Conservation (phyloP, 345 rosid genomes). For the Eucalyptus albens region DNA sequence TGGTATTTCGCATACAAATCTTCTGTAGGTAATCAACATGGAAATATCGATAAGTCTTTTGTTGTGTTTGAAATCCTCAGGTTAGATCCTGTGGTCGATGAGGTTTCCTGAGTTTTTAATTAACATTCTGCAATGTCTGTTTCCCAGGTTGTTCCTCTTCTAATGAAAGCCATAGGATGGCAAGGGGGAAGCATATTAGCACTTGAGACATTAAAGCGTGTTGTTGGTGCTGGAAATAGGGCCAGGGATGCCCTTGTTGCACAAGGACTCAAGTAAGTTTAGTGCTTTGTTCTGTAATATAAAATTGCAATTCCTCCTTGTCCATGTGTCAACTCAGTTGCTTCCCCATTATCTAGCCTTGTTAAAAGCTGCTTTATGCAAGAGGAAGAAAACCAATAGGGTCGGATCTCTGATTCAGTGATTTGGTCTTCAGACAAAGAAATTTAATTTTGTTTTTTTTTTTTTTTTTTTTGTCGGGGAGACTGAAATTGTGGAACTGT, state of each 20-base stretch:
- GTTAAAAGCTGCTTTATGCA: neutral
- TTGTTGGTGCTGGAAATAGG: constrained; percentile 95
- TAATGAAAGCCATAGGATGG: constrained; percentile 99
- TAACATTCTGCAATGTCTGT: neutral
- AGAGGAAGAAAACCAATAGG: neutral
- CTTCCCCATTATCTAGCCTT: neutral
- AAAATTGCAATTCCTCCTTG: neutral
- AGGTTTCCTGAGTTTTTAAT: neutral
- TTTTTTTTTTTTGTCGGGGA: neutral
- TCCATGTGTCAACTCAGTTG: neutral
- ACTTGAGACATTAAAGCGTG: constrained; percentile 91
- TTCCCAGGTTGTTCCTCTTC: constrained; percentile 91
- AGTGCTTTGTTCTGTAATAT: neutral
- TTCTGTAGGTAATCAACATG: neutral
- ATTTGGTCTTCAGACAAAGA: neutral
- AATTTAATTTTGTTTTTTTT: neutral
- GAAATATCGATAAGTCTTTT: neutral
- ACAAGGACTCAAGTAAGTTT: constrained; percentile 88
- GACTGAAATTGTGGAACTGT: neutral
- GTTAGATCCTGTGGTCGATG: neutral
- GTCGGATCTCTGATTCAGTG: neutral
- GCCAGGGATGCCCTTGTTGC: constrained; percentile 99
- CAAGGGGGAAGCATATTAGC: constrained; percentile 99
- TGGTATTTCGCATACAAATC: neutral
- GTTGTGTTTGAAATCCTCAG: neutral